phyloP scores from a whole-genome alignment of 23 red algal species.

The Gracilaria domingensis region DNA sequence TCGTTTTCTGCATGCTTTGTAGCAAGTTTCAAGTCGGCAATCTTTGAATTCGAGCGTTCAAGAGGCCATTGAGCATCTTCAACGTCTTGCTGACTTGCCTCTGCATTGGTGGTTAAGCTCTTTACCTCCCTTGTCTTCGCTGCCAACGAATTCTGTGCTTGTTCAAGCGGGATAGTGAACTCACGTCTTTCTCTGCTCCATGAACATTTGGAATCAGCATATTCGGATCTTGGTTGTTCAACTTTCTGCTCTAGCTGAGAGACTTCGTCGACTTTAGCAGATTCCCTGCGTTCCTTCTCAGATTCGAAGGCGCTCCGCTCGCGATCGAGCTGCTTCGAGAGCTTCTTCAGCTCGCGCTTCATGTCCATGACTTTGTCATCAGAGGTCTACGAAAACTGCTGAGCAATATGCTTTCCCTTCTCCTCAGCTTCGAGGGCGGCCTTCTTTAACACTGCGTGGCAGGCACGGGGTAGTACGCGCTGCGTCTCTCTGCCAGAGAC shows the following conservation, averaged over 20 bases:
- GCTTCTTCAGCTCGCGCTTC: conserved; percentile 8
- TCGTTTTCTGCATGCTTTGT: conserved; percentile 43
- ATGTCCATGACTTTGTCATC: too few relatives aligned
- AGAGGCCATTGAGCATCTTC: conserved; percentile 64
- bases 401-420: conserved; percentile 11
- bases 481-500: too few relatives aligned
- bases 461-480: too few relatives aligned
- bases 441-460: too few relatives aligned
- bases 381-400: conserved; percentile 3
- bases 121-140: conserved; percentile 46
- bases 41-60: conserved; percentile 50
- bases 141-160: conserved; percentile 43
- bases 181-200: conserved; percentile 46
- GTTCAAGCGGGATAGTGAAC: conserved; percentile 24
- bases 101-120: too few relatives aligned
- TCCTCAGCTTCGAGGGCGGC: conserved; percentile 38
- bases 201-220: conserved; percentile 11
- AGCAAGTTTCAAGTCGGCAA: conserved; percentile 39
- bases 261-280: too few relatives aligned
- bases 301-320: conserved; percentile 26
- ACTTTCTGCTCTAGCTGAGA: too few relatives aligned
- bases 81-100: too few relatives aligned
- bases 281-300: too few relatives aligned
- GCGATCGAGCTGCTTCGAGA: conserved; percentile 37
- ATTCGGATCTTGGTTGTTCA: conserved; percentile 17